These are phyloP conservation scores for Podosphaera fusca DNA, from an alignment of 2,329 filamentous ascomycete genomes.

Conservation along the genomic window DNA sequence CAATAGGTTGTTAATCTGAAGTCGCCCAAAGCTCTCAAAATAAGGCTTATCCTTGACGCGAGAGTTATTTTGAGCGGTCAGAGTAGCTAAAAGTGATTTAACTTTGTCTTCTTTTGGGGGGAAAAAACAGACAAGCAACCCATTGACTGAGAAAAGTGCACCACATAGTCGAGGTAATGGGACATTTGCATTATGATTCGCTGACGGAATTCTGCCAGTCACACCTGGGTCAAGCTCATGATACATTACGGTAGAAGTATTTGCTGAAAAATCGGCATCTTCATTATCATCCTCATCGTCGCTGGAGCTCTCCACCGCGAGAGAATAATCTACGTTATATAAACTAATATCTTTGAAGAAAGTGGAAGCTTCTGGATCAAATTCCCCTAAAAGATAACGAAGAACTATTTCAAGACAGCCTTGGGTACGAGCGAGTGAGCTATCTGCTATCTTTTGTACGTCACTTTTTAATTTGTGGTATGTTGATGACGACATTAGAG, in stretches of 20 bases:
- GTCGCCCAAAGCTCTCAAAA: constrained; percentile 39
- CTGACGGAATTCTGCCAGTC: constrained; percentile 26
- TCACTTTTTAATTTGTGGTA: constrained; percentile 30
- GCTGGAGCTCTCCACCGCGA: constrained; percentile 60
- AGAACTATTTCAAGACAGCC: constrained; percentile 40
- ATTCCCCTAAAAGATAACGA: constrained; percentile 38
- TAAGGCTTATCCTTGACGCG: constrained; percentile 25
- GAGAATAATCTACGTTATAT: constrained; percentile 32
- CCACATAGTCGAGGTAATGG: constrained; percentile 35
- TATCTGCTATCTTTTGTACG: constrained; percentile 30
- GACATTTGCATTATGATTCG: constrained; percentile 27
- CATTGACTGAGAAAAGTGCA: constrained; percentile 36
- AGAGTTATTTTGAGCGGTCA: constrained; percentile 24
- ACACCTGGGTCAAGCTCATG: constrained; percentile 33
- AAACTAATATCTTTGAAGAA: constrained; percentile 34
- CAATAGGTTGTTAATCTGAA: constrained; percentile 24
- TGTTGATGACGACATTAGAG: constrained; percentile 33
- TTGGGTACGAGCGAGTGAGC: constrained; percentile 31
- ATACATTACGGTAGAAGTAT: constrained; percentile 29
- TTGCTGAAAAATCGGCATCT: constrained; percentile 31
- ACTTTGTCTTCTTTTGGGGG: constrained; percentile 38
- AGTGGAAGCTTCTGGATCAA: constrained; percentile 34
- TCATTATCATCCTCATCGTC: constrained; percentile 53
- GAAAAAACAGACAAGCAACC: constrained; percentile 43
- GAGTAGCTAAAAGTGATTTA: constrained; percentile 23